These are phyloP conservation scores for Starmerella apis DNA, from an alignment of 805 yeast species.

Conservation along the genomic window DNA sequence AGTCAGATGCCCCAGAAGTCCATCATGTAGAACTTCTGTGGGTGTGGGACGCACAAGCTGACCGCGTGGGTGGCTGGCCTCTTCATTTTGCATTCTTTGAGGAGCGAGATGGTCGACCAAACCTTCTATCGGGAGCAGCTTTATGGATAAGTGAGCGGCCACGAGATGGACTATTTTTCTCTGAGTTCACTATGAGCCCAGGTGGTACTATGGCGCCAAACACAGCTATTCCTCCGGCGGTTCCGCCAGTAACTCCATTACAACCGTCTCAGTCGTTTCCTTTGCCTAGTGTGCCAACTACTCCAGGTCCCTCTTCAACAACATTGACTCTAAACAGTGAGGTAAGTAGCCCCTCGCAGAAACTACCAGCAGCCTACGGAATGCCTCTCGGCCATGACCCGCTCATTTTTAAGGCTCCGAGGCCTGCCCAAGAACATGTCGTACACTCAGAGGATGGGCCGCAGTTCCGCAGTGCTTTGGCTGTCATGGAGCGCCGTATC, in stretches of 20 bases:
- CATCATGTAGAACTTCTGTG: constrained; percentile 57
- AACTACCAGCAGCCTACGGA: constrained; percentile 11
- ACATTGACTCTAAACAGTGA: constrained; percentile 29
- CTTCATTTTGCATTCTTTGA: constrained; percentile 35
- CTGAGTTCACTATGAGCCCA: constrained; percentile 7
- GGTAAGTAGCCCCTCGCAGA: constrained; percentile 10
- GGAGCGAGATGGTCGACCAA: constrained; percentile 27
- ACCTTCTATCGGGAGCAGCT: constrained; percentile 7
- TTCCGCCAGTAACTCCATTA: neutral
- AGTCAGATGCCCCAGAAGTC: constrained; percentile 81
- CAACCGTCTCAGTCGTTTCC: neutral
- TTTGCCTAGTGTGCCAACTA: neutral
- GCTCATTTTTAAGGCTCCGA: constrained; percentile 16
- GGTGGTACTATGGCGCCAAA: constrained; percentile 6
- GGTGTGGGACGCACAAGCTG: constrained; percentile 21
- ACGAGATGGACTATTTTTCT: constrained; percentile 5
- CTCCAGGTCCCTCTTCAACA: neutral
- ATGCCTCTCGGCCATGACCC: constrained; percentile 12
- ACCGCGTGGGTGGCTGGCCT: constrained; percentile 28
- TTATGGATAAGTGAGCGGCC: constrained; percentile 11
- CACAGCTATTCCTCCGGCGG: neutral
- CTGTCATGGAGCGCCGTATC: constrained; percentile 33
- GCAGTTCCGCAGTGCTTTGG: constrained; percentile 35
- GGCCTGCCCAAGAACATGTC: constrained; percentile 28
- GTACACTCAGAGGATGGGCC: constrained; percentile 39